Conservation (phyloP, 2,329 filamentous ascomycete species). For the Fusarium succisae region DNA sequence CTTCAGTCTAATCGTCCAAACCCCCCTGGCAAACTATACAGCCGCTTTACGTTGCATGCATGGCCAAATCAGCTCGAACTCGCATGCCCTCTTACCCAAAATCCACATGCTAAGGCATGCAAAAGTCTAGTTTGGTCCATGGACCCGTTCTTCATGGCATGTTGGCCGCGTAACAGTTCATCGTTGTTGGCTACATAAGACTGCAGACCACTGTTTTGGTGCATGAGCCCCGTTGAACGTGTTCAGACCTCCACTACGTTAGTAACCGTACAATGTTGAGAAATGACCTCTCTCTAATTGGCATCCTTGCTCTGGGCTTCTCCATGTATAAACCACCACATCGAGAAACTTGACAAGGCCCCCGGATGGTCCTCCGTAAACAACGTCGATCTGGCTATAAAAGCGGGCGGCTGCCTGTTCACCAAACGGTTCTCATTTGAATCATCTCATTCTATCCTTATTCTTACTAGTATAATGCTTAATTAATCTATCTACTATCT, state of each 20-base stretch:
- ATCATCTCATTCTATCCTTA: neutral
- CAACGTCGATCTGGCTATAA: constrained; percentile 9
- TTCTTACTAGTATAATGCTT: constrained; percentile 9
- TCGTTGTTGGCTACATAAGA: constrained; percentile 20
- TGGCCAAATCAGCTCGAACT: constrained; percentile 16
- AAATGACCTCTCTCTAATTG: constrained; percentile 16
- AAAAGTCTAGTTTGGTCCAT: constrained; percentile 16
- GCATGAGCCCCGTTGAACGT: constrained; percentile 9
- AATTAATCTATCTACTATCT: neutral
- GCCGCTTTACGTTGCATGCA: constrained; percentile 27
- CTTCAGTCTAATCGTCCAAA: neutral
- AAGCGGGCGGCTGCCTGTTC: neutral
- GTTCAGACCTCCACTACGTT: constrained; percentile 12
- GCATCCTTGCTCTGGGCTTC: constrained; percentile 10
- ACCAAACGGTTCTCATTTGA: neutral
- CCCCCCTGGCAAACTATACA: neutral
- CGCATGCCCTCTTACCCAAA: constrained; percentile 17
- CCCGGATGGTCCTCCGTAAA: neutral
- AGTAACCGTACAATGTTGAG: constrained; percentile 12
- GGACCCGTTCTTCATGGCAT: constrained; percentile 7
- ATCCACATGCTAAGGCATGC: constrained; percentile 23
- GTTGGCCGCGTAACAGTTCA: constrained; percentile 26
- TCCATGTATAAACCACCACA: constrained; percentile 29
- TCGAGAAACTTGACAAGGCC: constrained; percentile 2
- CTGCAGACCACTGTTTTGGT: constrained; percentile 22